Conservation (phyloP, 768 basidiomycete species). For the Xerocomus brunneocitrinus region DNA sequence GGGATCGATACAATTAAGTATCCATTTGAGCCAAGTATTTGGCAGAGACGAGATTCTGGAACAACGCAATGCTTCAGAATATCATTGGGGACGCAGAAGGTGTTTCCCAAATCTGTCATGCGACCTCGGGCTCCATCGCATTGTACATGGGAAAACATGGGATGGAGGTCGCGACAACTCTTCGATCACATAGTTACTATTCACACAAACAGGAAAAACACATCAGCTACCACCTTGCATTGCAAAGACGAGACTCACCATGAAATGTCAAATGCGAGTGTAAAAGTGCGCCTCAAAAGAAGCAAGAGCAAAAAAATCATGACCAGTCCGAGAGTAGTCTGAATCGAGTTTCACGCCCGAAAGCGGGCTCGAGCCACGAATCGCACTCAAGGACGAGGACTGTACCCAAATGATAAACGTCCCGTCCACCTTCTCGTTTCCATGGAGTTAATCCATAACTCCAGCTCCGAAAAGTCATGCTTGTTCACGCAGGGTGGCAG, state of each 20-base stretch:
- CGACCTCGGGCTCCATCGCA: no score
- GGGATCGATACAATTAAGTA: no score
- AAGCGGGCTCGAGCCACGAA: constrained; percentile 13
- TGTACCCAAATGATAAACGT: background rate
- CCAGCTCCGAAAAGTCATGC: background rate
- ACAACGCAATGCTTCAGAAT: no score
- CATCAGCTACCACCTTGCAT: background rate
- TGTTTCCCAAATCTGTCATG: no score
- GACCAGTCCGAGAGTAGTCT: constrained; percentile 13
- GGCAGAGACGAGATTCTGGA: no score
- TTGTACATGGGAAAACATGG: no score
- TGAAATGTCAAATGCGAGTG: background rate
- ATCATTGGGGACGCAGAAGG: no score
- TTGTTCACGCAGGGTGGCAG: background rate
- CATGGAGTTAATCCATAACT: background rate
- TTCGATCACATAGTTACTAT: no score
- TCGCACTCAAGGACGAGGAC: constrained; percentile 5
- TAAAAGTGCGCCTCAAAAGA: constrained; percentile 15
- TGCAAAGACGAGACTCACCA: background rate
- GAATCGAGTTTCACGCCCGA: constrained; percentile 13
- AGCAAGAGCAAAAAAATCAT: constrained; percentile 13
- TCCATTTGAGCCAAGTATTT: no score
- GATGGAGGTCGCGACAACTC: no score
- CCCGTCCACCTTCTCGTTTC: constrained; percentile 15
- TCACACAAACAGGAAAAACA: background rate